Conservation (phyloP, 805 yeast genomes). For the Pichia ethanolica region DNA sequence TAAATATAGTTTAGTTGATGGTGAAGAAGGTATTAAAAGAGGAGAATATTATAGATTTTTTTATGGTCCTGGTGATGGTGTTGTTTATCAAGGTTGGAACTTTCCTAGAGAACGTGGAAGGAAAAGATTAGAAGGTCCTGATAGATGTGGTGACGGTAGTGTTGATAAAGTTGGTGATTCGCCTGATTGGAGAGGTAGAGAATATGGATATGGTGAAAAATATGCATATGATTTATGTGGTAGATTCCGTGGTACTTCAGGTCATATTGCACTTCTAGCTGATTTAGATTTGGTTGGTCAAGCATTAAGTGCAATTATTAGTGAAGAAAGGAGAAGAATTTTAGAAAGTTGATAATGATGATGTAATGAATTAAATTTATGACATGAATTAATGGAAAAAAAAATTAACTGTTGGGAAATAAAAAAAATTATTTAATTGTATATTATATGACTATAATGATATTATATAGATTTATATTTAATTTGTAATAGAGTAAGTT, state of each 20-base stretch:
- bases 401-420: too few relatives aligned
- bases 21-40: constrained; percentile 51
- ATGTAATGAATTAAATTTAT: too few relatives aligned
- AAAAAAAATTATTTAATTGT: too few relatives aligned
- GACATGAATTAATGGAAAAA: too few relatives aligned
- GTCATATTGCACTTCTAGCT: constrained; percentile 75
- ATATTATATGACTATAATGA: too few relatives aligned
- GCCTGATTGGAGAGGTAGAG: constrained; percentile 8
- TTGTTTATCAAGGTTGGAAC: constrained; percentile 72
- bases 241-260: constrained; percentile 53
- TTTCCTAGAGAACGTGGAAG: constrained; percentile 50
- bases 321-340: constrained; percentile 38
- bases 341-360: not conserved
- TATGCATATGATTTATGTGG: constrained; percentile 69
- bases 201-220: constrained; percentile 14
- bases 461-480: not conserved
- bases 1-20: constrained; percentile 64
- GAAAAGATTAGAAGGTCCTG: constrained; percentile 1
- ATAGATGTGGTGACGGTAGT: not conserved
- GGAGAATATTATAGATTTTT: constrained; percentile 72
- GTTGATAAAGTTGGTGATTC: constrained; percentile 1
- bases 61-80: constrained; percentile 93
- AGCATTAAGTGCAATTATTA: constrained; percentile 57
- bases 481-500: constrained; percentile 33
- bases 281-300: constrained; percentile 66